A percentile compares a stretch with the other conserved stretches of the same genome.
phyloP scores from a whole-genome alignment of 768 basidiomycete species.

The Trametes sanguinea region DNA sequence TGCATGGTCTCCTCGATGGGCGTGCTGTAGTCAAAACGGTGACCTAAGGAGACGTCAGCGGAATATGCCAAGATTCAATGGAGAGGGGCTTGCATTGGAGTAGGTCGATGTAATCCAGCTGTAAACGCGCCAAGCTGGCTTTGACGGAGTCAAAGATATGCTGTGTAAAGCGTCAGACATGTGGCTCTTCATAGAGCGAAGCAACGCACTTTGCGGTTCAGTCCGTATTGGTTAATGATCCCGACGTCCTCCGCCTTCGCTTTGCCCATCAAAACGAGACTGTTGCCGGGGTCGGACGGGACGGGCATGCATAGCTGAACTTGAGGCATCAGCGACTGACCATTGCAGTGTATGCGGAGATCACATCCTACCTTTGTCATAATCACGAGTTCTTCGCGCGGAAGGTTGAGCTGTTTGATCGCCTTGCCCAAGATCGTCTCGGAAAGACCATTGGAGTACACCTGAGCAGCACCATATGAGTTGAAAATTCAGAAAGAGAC shows the following conservation, averaged over 20 bases:
- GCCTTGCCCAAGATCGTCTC: constrained; percentile 47
- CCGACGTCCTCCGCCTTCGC: constrained; percentile 37
- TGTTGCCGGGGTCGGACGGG: constrained; percentile 8
- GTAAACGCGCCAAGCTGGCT: constrained; percentile 43
- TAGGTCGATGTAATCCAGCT: constrained; percentile 58
- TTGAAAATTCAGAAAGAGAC: not conserved
- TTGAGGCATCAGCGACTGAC: constrained; percentile 4
- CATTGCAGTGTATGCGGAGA: not conserved
- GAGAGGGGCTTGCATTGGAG: constrained; percentile 44
- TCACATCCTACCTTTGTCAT: constrained; percentile 42
- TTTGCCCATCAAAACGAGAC: constrained; percentile 6
- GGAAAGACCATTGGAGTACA: constrained; percentile 42
- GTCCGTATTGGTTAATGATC: constrained; percentile 50
- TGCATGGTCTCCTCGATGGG: constrained; percentile 44
- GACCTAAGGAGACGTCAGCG: constrained; percentile 26
- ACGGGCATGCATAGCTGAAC: constrained; percentile 25
- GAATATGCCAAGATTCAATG: not conserved
- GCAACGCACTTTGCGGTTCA: constrained; percentile 43
- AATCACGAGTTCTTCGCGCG: constrained; percentile 48
- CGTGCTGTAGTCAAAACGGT: constrained; percentile 35
- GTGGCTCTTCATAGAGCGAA: not conserved
- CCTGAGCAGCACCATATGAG: constrained; percentile 24
- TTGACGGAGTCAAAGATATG: constrained; percentile 55
- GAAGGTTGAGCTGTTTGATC: constrained; percentile 45
- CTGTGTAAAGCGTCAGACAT: constrained; percentile 23